Evolutionary conservation across 2,329 filamentous ascomycete genomes (phyloP), one percentile per base, ranked within the genome.

Genomic region (Alternaria metachromatica): DNA sequence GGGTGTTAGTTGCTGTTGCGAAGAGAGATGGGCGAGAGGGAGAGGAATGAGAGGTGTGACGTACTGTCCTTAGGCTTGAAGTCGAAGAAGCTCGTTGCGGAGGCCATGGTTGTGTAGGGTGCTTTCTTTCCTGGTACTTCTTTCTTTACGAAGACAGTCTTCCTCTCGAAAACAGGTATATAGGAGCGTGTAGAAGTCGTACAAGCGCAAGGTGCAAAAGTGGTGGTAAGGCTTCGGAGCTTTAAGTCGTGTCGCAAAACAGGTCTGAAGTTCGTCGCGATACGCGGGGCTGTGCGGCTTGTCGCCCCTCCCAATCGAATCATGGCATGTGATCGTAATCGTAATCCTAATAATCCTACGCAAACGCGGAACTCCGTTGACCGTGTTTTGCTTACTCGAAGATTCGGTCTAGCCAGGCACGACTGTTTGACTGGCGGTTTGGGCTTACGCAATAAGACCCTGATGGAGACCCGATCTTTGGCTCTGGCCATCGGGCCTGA

Each of bases 31-130:
- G 8, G 18, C 15, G 12, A 4, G 12, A 55, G 33, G 20, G 23
- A 53, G 33, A 45, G 55, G 37, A 45, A 15, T 10, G 53, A 28
- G 30, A 13, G 23, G 44, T 30, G 51, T n/a, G 18, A 87, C 90
- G 67, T 85, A 93, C 91, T 94, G 82, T 95, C 89, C 72, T 91
- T 87, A 70, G 92, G 90, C 84, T 90, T 92, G 83, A 96, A 96
- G 80, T 94, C 91, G 86, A 91, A 96, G 80, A 97, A 93, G 60
- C 80, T 84, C 20, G 89, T 90, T 72, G 89, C 89, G 59, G 89
- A 90, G 26, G 90, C 83, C 90, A 92, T 92, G 70, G 74, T 84
- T 64, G 70, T 58, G 55, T 68, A 68, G 11, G 8, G 20, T 41
- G 55, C 51, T 53, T 21, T 55, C 45, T 13, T 55, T 54, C 20